phyloP scores from a whole-genome alignment of 495 filamentous ascomycete species.

The Xylaria telfairii region DNA sequence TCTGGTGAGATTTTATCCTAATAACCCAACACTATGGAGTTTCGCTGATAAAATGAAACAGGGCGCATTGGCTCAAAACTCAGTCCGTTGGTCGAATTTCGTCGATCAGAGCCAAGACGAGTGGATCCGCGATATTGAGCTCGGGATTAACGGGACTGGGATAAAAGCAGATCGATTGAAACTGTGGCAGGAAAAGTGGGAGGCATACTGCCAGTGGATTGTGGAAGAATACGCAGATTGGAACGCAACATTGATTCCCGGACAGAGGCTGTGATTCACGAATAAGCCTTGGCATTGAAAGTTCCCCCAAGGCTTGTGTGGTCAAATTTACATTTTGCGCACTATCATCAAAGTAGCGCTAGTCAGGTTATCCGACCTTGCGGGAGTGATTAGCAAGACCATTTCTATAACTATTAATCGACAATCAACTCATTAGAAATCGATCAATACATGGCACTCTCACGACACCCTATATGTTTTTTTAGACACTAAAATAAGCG shows the following conservation, averaged over 20 bases:
- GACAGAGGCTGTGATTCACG: too few species aligned
- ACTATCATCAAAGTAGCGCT: too few species aligned
- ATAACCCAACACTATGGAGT: not conserved
- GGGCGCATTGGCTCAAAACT: not conserved
- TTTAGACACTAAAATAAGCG: too few species aligned
- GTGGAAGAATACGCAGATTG: not conserved
- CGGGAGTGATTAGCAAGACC: too few species aligned
- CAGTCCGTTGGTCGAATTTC: not conserved
- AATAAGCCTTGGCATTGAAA: too few species aligned
- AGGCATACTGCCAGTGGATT: constrained; percentile 4
- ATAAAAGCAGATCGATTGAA: not conserved
- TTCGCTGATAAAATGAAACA: not conserved
- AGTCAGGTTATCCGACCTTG: too few species aligned
- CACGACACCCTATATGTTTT: too few species aligned
- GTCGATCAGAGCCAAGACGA: not conserved
- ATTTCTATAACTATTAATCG: too few species aligned
- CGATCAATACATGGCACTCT: too few species aligned
- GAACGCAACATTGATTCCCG: not conserved
- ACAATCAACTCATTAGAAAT: too few species aligned
- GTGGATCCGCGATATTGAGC: not conserved
- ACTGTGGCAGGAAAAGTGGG: not conserved
- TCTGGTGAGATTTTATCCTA: not conserved
- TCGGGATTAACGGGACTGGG: not conserved
- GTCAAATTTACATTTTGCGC: too few species aligned
- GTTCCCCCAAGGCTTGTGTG: too few species aligned